Base-by-base conservation (phyloP, 2,329 filamentous ascomycete genomes). In the Phialophora chinensis region DNA sequence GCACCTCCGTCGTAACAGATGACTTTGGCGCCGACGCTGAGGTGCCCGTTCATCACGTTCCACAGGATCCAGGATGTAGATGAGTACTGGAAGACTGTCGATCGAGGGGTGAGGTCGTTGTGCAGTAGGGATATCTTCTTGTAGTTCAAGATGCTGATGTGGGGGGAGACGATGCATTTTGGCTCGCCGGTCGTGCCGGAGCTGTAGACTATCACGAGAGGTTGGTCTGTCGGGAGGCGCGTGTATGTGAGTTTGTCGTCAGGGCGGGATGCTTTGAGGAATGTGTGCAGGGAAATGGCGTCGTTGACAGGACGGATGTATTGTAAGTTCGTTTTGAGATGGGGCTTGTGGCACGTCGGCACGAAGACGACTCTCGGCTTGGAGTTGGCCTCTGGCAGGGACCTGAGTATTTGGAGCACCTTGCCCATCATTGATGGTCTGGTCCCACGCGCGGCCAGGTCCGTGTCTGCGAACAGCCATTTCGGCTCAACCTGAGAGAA, bases 361-460 rank as follows among this genome's bases (percentile, higher is more conserved):
- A 71, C 61, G 53, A 69, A 68, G 25, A 71, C 61, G n/a, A 66
- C 57, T 3, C 20, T 47, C 3, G 67, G 69, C 35, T 61, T 58
- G 10, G 55, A 4, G 23, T 60, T 27, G 69, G 72, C 8, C 70
- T 72, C 12, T 62, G 60, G 49, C 81, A 95, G 85, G 0, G 90
- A 90, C 0, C 79, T 75, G 0, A 89, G 82, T 12, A 92, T 83
- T 47, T 89, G 85, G n/a, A 77, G 75, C 78, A 96, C 93, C 79
- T 95, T 95, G 0, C 81, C 77, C 4, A 90, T 82, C 47, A 96
- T 80, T 72, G 93, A 90, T 0, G 82, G 86, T 76, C 91, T 91
- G 56, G 90, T 90, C 70, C 93, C 94, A 71, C 95, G 95, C 2
- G 93, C 79, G 0, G 91, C 85, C 31, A 85, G 87, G 72, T 95